Conservation (phyloP, 2,329 filamentous ascomycete genomes). For the Aspergillus hortae region DNA sequence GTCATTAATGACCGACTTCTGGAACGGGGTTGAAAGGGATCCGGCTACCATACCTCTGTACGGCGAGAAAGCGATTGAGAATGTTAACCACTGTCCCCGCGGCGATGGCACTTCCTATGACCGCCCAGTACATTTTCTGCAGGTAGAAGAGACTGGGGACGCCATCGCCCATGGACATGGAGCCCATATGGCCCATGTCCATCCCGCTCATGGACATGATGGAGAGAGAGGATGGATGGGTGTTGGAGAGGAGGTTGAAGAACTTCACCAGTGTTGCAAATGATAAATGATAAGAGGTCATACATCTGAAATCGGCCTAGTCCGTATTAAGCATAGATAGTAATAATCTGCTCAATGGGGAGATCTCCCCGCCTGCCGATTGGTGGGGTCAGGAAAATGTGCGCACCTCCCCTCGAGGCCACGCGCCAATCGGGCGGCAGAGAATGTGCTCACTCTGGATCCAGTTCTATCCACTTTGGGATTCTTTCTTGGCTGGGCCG, state of each 20-base stretch:
- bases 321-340: background rate
- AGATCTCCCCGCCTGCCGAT: background rate
- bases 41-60: constrained; percentile 45
- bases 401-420: constrained; percentile 5
- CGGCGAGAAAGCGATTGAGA: constrained; percentile 47
- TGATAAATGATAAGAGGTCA: background rate
- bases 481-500: constrained; percentile 7
- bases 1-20: constrained; percentile 2
- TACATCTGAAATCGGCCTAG: background rate
- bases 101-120: constrained; percentile 41
- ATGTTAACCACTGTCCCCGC: constrained; percentile 36
- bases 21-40: background rate
- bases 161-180: constrained; percentile 42
- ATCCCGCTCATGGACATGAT: constrained; percentile 23
- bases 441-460: constrained; percentile 16
- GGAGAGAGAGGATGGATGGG: background rate
- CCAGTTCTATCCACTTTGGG: constrained; percentile 14
- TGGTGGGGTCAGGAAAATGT: constrained; percentile 11
- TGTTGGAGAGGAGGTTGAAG: background rate
- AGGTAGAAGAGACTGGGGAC: constrained; percentile 46
- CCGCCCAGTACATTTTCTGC: constrained; percentile 53
- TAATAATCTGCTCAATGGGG: constrained; percentile 11
- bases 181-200: constrained; percentile 28
- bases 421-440: background rate
- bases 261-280: background rate